Evolutionary conservation across 192 early-diverging fungal genomes (phyloP).

Genomic region (Backusella liffmaniae): DNA sequence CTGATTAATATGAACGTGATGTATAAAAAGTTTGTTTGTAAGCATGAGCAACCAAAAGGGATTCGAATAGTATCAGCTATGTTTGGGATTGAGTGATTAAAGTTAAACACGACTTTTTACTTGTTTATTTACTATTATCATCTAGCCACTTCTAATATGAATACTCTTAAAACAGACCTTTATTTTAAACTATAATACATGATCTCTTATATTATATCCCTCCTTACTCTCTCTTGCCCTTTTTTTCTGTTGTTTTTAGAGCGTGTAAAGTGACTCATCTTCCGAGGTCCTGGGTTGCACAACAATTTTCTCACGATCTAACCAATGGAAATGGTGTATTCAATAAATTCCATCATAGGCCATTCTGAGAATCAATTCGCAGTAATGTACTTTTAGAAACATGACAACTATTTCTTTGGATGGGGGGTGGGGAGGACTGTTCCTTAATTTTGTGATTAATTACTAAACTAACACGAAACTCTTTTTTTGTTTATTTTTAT

Average conservation of each 20-base stretch:
- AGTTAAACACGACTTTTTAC: not conserved
- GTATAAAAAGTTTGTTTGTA: not conserved
- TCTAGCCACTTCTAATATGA: too few relatives aligned
- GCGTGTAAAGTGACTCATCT: not conserved
- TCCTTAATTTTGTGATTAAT: conserved; percentile 4
- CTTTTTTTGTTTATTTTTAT: not conserved
- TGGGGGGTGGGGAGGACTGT: conserved; percentile 7
- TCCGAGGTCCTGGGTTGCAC: not conserved
- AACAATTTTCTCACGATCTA: conserved; percentile 16
- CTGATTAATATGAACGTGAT: not conserved
- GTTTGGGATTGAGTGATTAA: not conserved
- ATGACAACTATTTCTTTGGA: conserved; percentile 1
- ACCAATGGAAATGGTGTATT: not conserved
- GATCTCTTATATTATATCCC: not conserved
- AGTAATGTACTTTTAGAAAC: conserved; percentile 6
- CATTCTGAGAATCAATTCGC: not conserved
- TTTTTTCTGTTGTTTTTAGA: not conserved
- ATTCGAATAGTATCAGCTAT: not conserved
- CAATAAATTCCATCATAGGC: conserved; percentile 2
- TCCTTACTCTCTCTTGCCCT: not conserved
- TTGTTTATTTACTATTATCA: not conserved
- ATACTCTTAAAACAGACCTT: not conserved
- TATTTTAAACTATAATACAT: not conserved
- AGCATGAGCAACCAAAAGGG: not conserved
- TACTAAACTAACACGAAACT: not conserved